A percentile compares a stretch with the other conserved stretches of the same genome.
Conservation (phyloP, 805 yeast genomes). For the Lipomyces starkeyi region DNA sequence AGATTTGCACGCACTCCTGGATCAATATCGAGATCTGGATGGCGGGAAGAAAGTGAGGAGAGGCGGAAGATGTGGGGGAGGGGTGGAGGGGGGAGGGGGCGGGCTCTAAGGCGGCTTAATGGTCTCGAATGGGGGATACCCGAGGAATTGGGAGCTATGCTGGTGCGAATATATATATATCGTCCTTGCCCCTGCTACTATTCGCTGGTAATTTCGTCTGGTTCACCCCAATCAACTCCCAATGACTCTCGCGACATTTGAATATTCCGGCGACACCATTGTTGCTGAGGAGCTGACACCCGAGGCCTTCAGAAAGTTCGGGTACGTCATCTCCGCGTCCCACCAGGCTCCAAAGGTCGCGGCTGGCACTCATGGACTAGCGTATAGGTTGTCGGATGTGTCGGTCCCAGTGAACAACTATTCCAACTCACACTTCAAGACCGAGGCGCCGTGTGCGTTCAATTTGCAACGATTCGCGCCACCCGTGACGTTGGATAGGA, state of each 20-base stretch:
- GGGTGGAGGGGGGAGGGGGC: no score
- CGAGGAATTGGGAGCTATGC: no score
- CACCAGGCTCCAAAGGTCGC: constrained; percentile 63
- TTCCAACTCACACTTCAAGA: constrained; percentile 53
- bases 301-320: constrained; percentile 67
- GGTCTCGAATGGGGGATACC: no score
- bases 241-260: constrained; percentile 35
- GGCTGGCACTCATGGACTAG: constrained; percentile 89
- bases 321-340: constrained; percentile 78
- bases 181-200: no score
- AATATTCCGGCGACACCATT: constrained; percentile 38
- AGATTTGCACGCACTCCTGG: neutral
- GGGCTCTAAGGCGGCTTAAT: no score
- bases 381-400: constrained; percentile 71
- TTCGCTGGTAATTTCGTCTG: no score
- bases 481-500: constrained; percentile 56
- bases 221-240: no score
- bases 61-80: no score
- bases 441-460: constrained; percentile 67
- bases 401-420: constrained; percentile 67
- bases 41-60: no score
- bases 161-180: no score
- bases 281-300: constrained; percentile 69
- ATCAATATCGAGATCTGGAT: no score
- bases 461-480: constrained; percentile 84